These are phyloP conservation scores for Gossypium bickii DNA, from an alignment of 345 rosid genomes.

Conservation along the genomic window DNA sequence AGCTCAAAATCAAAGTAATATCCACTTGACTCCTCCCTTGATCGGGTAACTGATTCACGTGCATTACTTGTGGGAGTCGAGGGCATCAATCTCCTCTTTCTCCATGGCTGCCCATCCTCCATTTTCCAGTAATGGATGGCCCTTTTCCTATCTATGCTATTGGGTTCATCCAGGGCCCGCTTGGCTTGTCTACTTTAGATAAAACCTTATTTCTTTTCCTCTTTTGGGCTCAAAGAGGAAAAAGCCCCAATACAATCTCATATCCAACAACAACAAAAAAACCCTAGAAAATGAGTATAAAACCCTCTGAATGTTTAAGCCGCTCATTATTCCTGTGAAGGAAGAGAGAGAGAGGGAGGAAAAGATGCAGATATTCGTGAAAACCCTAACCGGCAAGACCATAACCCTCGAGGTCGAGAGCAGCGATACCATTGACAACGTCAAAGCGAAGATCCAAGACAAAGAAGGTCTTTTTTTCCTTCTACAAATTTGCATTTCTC, in stretches of 20 bases:
- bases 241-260: background rate
- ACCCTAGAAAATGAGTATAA: conserved; percentile 22
- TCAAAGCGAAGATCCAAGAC: conserved; percentile 91
- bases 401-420: conserved; percentile 94
- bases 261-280: background rate
- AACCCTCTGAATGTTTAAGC: background rate
- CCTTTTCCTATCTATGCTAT: too few relatives aligned
- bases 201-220: background rate
- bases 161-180: too few relatives aligned
- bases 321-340: background rate
- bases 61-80: too few relatives aligned
- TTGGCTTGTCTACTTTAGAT: too few relatives aligned
- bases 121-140: too few relatives aligned
- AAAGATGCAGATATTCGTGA: conserved; percentile 89
- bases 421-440: conserved; percentile 85
- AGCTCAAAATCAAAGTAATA: too few relatives aligned
- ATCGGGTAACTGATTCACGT: too few relatives aligned
- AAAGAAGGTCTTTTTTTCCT: conserved; percentile 52
- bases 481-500: background rate
- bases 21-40: too few relatives aligned
- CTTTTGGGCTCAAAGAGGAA: background rate
- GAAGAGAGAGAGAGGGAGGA: background rate
- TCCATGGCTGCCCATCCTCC: too few relatives aligned
- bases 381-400: conserved; percentile 89
- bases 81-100: too few relatives aligned